Base-by-base conservation (phyloP, 495 filamentous ascomycete genomes). In the Talaromyces trachyspermus region DNA sequence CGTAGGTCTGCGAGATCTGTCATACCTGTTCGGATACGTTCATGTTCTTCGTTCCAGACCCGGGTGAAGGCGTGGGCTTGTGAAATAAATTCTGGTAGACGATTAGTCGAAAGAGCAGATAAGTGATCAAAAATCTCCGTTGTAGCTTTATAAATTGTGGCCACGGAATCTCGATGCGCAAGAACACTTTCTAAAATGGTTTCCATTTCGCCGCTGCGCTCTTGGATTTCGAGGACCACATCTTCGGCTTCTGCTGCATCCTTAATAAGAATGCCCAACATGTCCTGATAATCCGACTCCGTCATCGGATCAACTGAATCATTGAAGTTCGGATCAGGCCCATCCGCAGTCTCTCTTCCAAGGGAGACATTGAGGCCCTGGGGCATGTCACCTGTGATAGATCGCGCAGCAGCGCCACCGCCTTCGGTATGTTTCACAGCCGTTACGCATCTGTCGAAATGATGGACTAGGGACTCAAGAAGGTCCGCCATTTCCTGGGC, bases 371-470 rank as follows among this genome's bases (percentile, higher is more conserved):
- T 63, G 33, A 83, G 74, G 6, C 75, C 78, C 1, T 74, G 70
- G 24, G 79, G 79, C 52, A 78, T 75, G 51, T 84, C 76, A 3
- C 75, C 75, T 10, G 73, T 71, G 45, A 82, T 77, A 8, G 68
- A 70, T 26, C 79, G 73, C 30, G 77, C 72, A 5, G 88, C 88
- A 14, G 84, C 83, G 17, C 77, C 80, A 10, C 89, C 89, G 19
- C 90, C 92, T 69, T 97, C 90, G 2, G 91, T 95, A 49, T 91
- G 85, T 52, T 88, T 86, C 23, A 97, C 82, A 0, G 94, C 94
- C 3, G 81, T 89, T 17, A 92, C 88, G 57, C 92, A 98, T 46
- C 94, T 80, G 63, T 98, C 92, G 55, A 95, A 97, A 65, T 98
- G 94, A 11, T 73, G 72, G n/a, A 88, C 89, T 17, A 98, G 72